A percentile compares a stretch with the other conserved stretches of the same genome.
These are phyloP conservation scores for Fusarium beomiforme DNA, from an alignment of 2,329 filamentous ascomycete species.

Conservation along the genomic window DNA sequence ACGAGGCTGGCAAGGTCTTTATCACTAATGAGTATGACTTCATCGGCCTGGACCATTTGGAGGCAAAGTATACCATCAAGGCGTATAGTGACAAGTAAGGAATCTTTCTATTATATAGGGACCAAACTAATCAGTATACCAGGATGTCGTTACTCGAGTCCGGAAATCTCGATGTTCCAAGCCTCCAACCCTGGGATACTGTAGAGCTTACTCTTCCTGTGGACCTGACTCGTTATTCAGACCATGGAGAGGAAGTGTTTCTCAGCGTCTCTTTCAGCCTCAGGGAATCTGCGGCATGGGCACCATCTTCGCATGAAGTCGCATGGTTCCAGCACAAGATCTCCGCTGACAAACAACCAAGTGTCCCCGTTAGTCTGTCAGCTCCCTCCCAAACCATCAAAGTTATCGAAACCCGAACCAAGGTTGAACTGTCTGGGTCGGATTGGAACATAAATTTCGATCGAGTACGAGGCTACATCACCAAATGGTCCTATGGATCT, in stretches of 20 bases:
- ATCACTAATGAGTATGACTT: constrained; percentile 15
- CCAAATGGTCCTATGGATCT: background rate
- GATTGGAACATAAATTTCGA: background rate
- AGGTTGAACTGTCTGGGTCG: background rate
- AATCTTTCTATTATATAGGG: fast-evolving
- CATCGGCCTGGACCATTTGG: background rate
- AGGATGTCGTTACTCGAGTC: background rate
- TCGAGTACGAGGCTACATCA: constrained; percentile 5
- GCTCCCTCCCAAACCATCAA: background rate
- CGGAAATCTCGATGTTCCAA: background rate
- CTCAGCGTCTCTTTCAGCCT: background rate
- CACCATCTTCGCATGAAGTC: background rate
- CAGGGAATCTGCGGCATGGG: background rate
- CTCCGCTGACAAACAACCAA: background rate
- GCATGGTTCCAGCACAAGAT: constrained; percentile 17
- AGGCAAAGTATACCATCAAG: background rate
- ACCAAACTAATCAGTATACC: background rate
- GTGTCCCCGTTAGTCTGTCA: fast-evolving
- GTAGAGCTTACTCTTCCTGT: background rate
- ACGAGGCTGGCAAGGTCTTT: background rate
- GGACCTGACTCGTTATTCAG: background rate
- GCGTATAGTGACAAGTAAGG: background rate
- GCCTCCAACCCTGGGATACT: background rate
- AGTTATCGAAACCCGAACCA: background rate
- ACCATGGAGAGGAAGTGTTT: background rate